Base-by-base conservation (phyloP, 192 early-diverging fungal species). In the Umbelopsis sp. region DNA sequence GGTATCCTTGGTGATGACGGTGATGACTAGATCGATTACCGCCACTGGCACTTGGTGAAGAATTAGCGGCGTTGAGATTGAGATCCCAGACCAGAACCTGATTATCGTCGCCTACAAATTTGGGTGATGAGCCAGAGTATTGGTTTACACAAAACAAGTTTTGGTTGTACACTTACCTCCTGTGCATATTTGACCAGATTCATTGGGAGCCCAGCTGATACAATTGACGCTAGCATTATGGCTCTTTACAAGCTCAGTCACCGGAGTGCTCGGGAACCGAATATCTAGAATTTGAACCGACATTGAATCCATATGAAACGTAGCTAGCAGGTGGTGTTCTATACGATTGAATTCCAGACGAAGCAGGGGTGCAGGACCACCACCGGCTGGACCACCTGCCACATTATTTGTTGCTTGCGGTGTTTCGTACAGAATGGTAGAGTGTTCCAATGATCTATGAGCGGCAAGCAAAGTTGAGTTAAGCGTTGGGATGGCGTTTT, bases 371-470 rank as follows among this genome's bases (percentile, higher is more conserved):
- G 78, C 88, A 35, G 84, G 55, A 20, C 51, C 78, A n/a, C 67
- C 66, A n/a, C 71, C 20, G 18, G 73, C 70, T 11, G 49, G 45
- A n/a, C 55, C 75, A 6, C 45, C 49, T 27, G 33, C 27, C 2
- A 61, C 30, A 25, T 61, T 61, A 35, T 61, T 61, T n/a, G 74
- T 46, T 48, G 82, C 77, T 1, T 86, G 74, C 1, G 86, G 85
- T 3, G 94, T 91, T 79, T 99, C 98, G 77, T 98, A 99, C 35
- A 99, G 78, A 70, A 99, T 98, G 8, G 98, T 98, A 10, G 95
- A 97, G 79, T 98, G 98, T 69, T 98, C 98, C 22, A 99, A 84
- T 21, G 93, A 82, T 64, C 98, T 91, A 49, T 55, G 0, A 4
- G 22, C 22, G 80, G 49, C 47, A 5, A 80, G 49, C 47, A 5